Percentiles rank a stretch among this genome's conserved stretches.
Evolutionary conservation across 2,329 filamentous ascomycete genomes (phyloP).

Genomic region (Pestalotiopsis sp.): DNA sequence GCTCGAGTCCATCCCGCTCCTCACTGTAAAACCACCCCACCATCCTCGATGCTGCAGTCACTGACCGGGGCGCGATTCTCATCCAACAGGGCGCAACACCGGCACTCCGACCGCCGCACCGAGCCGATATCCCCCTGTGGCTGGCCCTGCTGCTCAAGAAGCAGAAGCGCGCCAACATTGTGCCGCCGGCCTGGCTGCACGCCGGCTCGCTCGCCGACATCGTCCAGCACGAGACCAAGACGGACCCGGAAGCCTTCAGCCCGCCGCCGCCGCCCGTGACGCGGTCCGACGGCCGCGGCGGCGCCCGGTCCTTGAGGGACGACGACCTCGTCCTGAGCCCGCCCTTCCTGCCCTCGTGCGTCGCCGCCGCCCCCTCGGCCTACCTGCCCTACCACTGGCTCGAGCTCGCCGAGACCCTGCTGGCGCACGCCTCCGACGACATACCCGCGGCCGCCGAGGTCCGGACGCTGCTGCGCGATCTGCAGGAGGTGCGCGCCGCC

Average conservation of each 20-base stretch:
- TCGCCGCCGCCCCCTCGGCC: slow-evolving; percentile 66
- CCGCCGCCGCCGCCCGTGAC: slow-evolving; percentile 71
- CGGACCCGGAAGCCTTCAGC: slow-evolving; percentile 73
- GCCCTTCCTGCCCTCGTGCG: slow-evolving; percentile 80
- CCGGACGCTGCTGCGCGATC: slow-evolving; percentile 73
- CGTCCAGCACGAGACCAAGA: slow-evolving; percentile 77
- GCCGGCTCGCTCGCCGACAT: slow-evolving; percentile 75
- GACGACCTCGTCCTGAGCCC: slow-evolving; percentile 53
- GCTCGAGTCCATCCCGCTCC: slow-evolving; percentile 81
- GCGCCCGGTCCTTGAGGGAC: slow-evolving; percentile 35
- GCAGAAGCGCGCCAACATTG: slow-evolving; percentile 89
- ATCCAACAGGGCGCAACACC: slow-evolving; percentile 72
- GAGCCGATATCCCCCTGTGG: slow-evolving; percentile 84
- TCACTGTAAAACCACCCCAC: slow-evolving; percentile 64
- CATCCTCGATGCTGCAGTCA: slow-evolving; percentile 19
- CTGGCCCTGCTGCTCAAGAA: slow-evolving; percentile 93
- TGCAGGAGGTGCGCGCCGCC: slow-evolving; percentile 85
- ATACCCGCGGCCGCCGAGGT: slow-evolving; percentile 74
- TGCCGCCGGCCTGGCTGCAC: slow-evolving; percentile 87
- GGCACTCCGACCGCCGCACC: slow-evolving; percentile 77
- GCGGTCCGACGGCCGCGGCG: slow-evolving; percentile 49
- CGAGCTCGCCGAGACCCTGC: slow-evolving; percentile 83
- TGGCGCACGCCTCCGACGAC: slow-evolving; percentile 85
- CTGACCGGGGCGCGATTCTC: slow-evolving; percentile 8
- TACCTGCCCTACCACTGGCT: slow-evolving; percentile 94